These are phyloP conservation scores for Ophiostoma triangulosporum DNA, from an alignment of 2,329 filamentous ascomycete genomes.

Conservation along the genomic window DNA sequence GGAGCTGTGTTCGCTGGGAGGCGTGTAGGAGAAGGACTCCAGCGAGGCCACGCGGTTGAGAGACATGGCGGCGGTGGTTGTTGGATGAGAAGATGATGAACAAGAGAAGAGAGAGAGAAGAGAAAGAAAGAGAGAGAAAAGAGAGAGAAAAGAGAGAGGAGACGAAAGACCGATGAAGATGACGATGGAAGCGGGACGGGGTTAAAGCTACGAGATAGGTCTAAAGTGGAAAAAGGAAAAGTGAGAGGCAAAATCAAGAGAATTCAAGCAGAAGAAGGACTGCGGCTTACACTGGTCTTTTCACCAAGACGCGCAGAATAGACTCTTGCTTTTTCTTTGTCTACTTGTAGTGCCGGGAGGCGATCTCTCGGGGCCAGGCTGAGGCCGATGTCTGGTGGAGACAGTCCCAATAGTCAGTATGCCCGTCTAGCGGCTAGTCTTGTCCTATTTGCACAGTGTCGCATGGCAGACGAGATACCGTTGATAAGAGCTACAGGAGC, in stretches of 20 bases:
- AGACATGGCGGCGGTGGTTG: constrained; percentile 27
- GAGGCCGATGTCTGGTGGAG: neutral
- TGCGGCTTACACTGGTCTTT: too few species aligned
- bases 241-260: neutral
- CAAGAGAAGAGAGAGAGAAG: neutral
- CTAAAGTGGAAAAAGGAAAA: neutral
- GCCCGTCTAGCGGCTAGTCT: too few species aligned
- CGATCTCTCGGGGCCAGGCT: neutral
- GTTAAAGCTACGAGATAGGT: neutral
- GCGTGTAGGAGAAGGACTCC: constrained; percentile 34
- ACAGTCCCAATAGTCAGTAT: neutral
- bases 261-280: neutral
- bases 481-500: neutral
- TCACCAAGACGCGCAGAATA: too few species aligned
- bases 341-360: neutral
- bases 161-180: neutral
- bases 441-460: too few species aligned
- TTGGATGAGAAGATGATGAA: neutral
- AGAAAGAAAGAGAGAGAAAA: neutral
- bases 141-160: neutral
- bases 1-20: constrained; percentile 20
- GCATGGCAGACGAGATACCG: too few species aligned
- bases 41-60: constrained; percentile 38
- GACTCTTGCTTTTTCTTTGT: too few species aligned
- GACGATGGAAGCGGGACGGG: neutral